A percentile compares a stretch with the other conserved stretches of the same genome.
phyloP scores from a whole-genome alignment of 2,329 filamentous ascomycete genomes.

The Davidsoniella eucalypti region DNA sequence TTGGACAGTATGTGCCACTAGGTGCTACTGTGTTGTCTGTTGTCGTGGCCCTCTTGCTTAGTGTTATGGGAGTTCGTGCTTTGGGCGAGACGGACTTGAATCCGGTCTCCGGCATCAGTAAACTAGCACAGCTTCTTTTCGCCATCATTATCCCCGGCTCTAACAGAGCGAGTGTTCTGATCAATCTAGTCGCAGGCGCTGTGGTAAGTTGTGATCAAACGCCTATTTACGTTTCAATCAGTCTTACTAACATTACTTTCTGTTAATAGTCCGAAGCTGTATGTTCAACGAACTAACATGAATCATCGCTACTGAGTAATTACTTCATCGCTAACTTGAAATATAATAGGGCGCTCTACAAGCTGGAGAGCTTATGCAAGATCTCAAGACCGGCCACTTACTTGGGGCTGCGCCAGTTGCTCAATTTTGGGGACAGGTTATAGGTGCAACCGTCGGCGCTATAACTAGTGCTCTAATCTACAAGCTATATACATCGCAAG shows the following conservation, averaged over 20 bases:
- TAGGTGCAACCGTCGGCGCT: constrained; percentile 74
- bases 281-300: constrained; percentile 13
- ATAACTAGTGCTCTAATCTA: constrained; percentile 78
- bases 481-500: constrained; percentile 57
- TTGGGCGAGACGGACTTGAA: constrained; percentile 81
- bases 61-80: constrained; percentile 56
- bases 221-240: background rate
- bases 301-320: background rate
- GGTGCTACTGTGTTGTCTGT: constrained; percentile 64
- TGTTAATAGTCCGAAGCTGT: constrained; percentile 24
- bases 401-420: constrained; percentile 83
- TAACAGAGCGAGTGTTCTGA: constrained; percentile 73
- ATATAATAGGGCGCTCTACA: constrained; percentile 54
- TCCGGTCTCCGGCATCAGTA: constrained; percentile 90
- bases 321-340: background rate
- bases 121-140: constrained; percentile 90
- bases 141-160: constrained; percentile 71
- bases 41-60: constrained; percentile 62
- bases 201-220: constrained; percentile 30
- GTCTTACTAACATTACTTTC: background rate
- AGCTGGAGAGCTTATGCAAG: constrained; percentile 91
- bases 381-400: constrained; percentile 89
- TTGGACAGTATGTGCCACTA: constrained; percentile 66
- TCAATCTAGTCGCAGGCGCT: constrained; percentile 87
- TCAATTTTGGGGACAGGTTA: constrained; percentile 92